These are phyloP conservation scores for Inga laurina DNA, from an alignment of 306 rosid genomes.

Conservation along the genomic window DNA sequence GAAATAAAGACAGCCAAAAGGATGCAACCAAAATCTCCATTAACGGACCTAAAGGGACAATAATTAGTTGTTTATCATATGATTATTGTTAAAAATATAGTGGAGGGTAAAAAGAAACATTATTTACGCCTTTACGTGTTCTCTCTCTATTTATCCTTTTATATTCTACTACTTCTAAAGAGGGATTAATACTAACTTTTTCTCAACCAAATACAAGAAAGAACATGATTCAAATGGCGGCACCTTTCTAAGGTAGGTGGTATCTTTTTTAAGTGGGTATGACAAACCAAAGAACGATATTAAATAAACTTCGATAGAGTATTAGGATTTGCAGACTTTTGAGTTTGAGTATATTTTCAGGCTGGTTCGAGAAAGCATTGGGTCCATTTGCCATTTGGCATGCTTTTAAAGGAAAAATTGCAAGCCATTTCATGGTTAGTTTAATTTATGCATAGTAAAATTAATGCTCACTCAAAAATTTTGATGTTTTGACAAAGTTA, in stretches of 20 bases:
- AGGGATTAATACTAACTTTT: background rate
- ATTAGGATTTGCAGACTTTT: background rate
- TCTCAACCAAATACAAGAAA: background rate
- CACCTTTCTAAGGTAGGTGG: constrained; percentile 2
- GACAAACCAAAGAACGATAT: background rate
- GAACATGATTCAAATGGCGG: constrained; percentile 12
- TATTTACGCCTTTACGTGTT: background rate
- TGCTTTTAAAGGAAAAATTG: background rate
- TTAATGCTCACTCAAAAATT: background rate
- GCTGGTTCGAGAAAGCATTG: background rate
- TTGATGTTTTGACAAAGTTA: background rate
- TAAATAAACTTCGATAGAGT: background rate
- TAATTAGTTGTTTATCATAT: background rate
- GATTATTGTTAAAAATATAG: background rate
- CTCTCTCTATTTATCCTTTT: background rate
- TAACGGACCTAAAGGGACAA: background rate
- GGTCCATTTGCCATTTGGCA: background rate
- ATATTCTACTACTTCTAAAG: constrained; percentile 1
- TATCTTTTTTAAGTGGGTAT: constrained; percentile 17
- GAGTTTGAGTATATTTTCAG: background rate
- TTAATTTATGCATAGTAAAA: background rate
- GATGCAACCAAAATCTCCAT: background rate
- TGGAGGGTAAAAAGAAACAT: background rate
- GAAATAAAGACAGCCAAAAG: background rate
- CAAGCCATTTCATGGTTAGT: background rate